Conservation (phyloP, 2,329 filamentous ascomycete genomes). For the Colletotrichum destructivum region DNA sequence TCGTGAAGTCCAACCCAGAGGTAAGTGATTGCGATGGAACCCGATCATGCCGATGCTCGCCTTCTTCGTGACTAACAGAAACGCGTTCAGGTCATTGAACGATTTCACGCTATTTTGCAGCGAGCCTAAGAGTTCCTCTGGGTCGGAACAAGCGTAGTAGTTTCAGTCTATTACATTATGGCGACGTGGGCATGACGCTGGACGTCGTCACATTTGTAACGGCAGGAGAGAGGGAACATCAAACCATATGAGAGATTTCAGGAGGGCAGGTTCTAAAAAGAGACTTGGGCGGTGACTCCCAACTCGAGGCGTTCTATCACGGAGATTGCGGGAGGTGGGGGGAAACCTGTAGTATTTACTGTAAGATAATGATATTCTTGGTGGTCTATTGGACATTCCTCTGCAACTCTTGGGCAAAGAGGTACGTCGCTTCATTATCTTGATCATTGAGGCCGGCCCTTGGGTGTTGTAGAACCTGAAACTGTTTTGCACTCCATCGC, state of each 20-base stretch:
- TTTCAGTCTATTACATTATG: neutral
- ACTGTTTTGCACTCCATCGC: neutral
- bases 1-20: slow-evolving; percentile 91
- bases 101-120: slow-evolving; percentile 39
- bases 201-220: neutral
- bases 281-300: slow-evolving; percentile 4
- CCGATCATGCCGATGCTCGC: too few species aligned
- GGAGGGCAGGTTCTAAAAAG: slow-evolving; percentile 4
- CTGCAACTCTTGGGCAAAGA: neutral
- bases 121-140: slow-evolving; percentile 18
- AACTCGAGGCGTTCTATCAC: slow-evolving; percentile 19
- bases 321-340: slow-evolving; percentile 2
- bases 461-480: neutral
- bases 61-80: neutral
- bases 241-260: neutral
- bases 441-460: neutral
- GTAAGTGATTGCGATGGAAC: slow-evolving; percentile 62
- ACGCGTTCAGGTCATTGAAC: slow-evolving; percentile 38
- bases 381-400: slow-evolving; percentile 11
- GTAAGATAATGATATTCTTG: slow-evolving; percentile 33
- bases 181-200: neutral
- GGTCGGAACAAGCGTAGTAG: neutral
- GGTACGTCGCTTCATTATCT: too few species aligned
- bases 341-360: slow-evolving; percentile 28
- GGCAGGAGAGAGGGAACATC: neutral